Evolutionary conservation across 805 yeast species (phyloP).

Genomic region (Candida glaebosa): DNA sequence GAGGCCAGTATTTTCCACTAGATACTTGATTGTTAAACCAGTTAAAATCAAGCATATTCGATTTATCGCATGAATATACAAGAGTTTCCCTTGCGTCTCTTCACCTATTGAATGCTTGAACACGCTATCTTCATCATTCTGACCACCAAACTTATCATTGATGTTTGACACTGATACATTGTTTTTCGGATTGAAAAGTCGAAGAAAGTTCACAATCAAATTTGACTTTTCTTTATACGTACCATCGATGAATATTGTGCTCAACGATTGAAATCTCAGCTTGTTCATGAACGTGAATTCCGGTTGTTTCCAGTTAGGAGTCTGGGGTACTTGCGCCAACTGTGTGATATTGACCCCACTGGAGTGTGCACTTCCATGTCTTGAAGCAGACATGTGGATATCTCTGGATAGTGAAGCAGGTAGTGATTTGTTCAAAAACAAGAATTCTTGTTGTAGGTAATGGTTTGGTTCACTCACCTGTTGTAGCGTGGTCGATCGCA

Average conservation of each 20-base stretch:
- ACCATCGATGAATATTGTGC: slow-evolving; percentile 23
- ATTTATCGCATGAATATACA: slow-evolving; percentile 12
- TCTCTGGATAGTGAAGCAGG: slow-evolving; percentile 20
- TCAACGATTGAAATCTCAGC: slow-evolving; percentile 10
- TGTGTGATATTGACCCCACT: slow-evolving; percentile 14
- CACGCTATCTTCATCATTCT: not conserved
- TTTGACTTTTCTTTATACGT: slow-evolving; percentile 28
- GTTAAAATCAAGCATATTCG: slow-evolving; percentile 14
- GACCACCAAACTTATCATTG: slow-evolving; percentile 1
- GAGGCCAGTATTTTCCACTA: slow-evolving; percentile 14
- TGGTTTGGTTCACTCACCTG: slow-evolving; percentile 14
- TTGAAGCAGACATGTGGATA: slow-evolving; percentile 20
- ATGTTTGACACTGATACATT: slow-evolving; percentile 6
- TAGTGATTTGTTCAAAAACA: slow-evolving; percentile 17
- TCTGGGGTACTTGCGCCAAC: slow-evolving; percentile 4
- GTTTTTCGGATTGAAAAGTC: slow-evolving; percentile 8
- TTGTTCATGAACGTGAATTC: slow-evolving; percentile 3
- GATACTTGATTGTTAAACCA: slow-evolving; percentile 13
- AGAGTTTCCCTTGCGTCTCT: slow-evolving; percentile 16
- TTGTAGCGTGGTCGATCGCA: slow-evolving; percentile 15
- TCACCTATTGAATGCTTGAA: slow-evolving; percentile 10
- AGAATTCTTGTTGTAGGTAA: slow-evolving; percentile 13
- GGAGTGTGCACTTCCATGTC: slow-evolving; percentile 18
- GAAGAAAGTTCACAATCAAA: slow-evolving; percentile 18
- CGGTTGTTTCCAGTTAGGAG: slow-evolving; percentile 1